Evolutionary conservation across 2,329 filamentous ascomycete species (phyloP).

Genomic region (Fusarium continuum): DNA sequence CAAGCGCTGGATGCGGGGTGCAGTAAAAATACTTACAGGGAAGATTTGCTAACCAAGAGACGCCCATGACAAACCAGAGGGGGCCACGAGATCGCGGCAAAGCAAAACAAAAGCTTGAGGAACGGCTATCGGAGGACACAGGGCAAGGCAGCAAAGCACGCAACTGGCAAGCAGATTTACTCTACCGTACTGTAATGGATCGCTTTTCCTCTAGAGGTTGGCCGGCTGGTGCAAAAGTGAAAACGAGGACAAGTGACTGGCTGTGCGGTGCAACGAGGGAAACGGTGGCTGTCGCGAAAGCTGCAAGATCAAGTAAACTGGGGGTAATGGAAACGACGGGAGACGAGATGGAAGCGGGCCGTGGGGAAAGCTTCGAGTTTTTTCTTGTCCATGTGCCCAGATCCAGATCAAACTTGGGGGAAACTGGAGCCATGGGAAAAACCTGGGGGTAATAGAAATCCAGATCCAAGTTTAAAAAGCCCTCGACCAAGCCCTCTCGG

Average conservation of each 20-base stretch:
- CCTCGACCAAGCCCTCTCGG: constrained; percentile 30
- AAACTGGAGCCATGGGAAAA: constrained; percentile 35
- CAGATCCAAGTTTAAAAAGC: constrained; percentile 29
- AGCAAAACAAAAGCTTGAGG: constrained; percentile 13
- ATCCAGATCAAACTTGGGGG: constrained; percentile 30
- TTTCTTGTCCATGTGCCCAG: constrained; percentile 20
- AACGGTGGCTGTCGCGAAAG: constrained; percentile 42
- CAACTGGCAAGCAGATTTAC: constrained; percentile 17
- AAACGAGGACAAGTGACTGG: constrained; percentile 7
- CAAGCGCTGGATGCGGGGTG: constrained; percentile 44
- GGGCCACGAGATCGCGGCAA: constrained; percentile 40
- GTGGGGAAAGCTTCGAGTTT: constrained; percentile 33
- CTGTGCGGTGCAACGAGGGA: constrained; percentile 30
- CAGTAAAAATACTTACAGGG: constrained; percentile 27
- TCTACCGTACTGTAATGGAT: constrained; percentile 25
- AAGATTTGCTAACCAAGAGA: constrained; percentile 41
- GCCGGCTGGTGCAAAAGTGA: constrained; percentile 21
- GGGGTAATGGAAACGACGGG: constrained; percentile 46
- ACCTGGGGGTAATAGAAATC: constrained; percentile 52
- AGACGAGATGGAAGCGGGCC: constrained; percentile 24
- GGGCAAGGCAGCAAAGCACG: constrained; percentile 20
- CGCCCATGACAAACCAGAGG: constrained; percentile 42
- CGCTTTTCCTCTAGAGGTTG: constrained; percentile 34
- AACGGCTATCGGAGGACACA: constrained; percentile 23
- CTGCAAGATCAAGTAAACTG: constrained; percentile 53